These are phyloP conservation scores for Litchi chinensis DNA, from an alignment of 345 rosid species.

Conservation along the genomic window DNA sequence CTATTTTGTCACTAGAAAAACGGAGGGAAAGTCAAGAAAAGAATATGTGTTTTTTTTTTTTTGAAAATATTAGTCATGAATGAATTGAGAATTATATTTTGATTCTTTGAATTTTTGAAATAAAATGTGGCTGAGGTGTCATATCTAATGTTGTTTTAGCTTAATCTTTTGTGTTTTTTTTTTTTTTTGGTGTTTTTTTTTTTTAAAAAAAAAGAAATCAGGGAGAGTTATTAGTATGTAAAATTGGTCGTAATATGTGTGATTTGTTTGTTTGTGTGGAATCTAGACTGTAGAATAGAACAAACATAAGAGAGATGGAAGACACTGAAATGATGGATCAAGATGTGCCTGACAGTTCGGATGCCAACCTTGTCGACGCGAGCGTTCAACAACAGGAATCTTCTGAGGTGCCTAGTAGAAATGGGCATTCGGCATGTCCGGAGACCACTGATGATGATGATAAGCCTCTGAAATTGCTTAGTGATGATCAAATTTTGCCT, in stretches of 20 bases:
- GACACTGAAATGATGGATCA: slow-evolving; percentile 47
- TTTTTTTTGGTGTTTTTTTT: too few relatives aligned
- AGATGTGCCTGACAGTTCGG: slow-evolving; percentile 34
- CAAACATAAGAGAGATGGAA: slow-evolving; percentile 44
- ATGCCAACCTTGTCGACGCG: slow-evolving; percentile 33
- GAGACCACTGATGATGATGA: slow-evolving; percentile 23
- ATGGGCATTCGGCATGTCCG: slow-evolving; percentile 21
- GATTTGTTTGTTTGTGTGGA: not conserved
- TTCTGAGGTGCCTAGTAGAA: slow-evolving; percentile 25
- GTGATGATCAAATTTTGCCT: slow-evolving; percentile 36
- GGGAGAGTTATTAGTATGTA: not conserved
- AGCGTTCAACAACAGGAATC: slow-evolving; percentile 33
- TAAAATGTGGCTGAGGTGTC: not conserved
- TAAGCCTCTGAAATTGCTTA: slow-evolving; percentile 40
- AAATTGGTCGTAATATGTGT: not conserved
- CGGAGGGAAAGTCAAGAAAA: not conserved
- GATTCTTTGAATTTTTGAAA: not conserved
- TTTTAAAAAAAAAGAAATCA: not conserved
- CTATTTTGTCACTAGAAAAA: not conserved
- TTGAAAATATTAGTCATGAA: not conserved
- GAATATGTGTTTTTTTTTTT: not conserved
- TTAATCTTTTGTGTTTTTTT: not conserved
- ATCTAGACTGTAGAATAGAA: slow-evolving; percentile 19
- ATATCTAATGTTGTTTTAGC: not conserved
- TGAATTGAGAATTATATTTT: slow-evolving; percentile 22